Conservation (phyloP, 179 eudicot species). For the Beta lomatogona region DNA sequence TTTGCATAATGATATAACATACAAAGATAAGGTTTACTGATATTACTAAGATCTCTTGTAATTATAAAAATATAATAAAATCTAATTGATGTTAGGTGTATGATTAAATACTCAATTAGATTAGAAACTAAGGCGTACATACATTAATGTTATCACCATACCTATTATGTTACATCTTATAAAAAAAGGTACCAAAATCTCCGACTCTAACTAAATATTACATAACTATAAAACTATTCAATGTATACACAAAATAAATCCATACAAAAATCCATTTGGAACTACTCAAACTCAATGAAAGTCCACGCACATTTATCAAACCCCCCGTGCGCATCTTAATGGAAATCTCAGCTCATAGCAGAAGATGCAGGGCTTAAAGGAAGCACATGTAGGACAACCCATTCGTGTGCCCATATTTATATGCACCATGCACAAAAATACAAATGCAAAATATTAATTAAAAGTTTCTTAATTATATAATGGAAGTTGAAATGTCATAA, state of each 20-base stretch:
- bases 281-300: neutral
- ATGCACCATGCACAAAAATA: neutral
- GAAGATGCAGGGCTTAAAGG: conserved; percentile 17
- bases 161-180: neutral
- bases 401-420: conserved; percentile 31
- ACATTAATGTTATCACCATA: neutral
- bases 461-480: neutral
- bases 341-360: neutral
- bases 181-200: neutral
- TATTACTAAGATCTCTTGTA: too few relatives aligned
- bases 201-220: neutral
- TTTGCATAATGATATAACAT: too few relatives aligned
- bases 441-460: neutral
- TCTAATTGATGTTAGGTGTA: neutral
- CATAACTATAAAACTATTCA: neutral
- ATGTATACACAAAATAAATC: conserved; percentile 10
- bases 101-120: neutral
- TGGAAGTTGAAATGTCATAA: conserved; percentile 24
- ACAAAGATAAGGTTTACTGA: too few relatives aligned
- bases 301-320: neutral
- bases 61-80: too few relatives aligned
- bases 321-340: conserved; percentile 32
- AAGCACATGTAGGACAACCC: conserved; percentile 32
- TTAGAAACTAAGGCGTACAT: neutral
- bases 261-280: conserved; percentile 1